Base-by-base conservation (phyloP, 352 stramenopile genomes). In the Phytophthora gonapodyides region DNA sequence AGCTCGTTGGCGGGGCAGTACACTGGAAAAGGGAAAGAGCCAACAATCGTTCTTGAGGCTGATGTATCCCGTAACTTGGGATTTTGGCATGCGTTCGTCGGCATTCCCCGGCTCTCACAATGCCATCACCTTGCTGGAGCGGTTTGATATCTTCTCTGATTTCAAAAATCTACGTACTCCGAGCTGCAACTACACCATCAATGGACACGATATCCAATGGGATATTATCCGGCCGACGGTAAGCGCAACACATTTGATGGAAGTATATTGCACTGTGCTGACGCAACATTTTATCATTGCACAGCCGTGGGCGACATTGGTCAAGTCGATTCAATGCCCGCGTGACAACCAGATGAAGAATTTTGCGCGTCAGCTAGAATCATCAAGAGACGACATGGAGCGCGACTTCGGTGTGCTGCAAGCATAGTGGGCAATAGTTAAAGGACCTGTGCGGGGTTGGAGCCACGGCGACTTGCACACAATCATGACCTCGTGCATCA, bases 31-130 rank as follows among this genome's bases (percentile, higher is more conserved):
- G 45, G 51, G 12, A 16, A 24, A 4, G 24, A 19, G 2, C 33
- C 46, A 11, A 63, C 46, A 1, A 44, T 63, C 3, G 31, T 63
- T 5, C n/a, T 63, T 17, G 56, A 63, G n/a, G 56, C 45, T 16
- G 38, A 36, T 2, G 56, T 30, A 1, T 57, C 46, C 3, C 2
- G 38, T 7, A 27, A 48, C 27, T 15, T 63, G 16, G 51, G 45
- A 37, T 33, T 63, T 8, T 52, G 37, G 46, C 56, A 63, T 5
- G 36, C 27, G 5, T 57, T 57, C 37, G 57, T 57, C 38, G 56
- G 56, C 4, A 57, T 50, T 24, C 7, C 44, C 36, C 0, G 31
- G 46, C 1, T 57, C 36, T 1, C 24, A 62, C 15, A 55, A 55
- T 27, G 54, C 30, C 21, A 43, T 62, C 7, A 54, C 49, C 3